These are phyloP conservation scores for Mycena albidolilacea DNA, from an alignment of 768 basidiomycete species.

Conservation along the genomic window DNA sequence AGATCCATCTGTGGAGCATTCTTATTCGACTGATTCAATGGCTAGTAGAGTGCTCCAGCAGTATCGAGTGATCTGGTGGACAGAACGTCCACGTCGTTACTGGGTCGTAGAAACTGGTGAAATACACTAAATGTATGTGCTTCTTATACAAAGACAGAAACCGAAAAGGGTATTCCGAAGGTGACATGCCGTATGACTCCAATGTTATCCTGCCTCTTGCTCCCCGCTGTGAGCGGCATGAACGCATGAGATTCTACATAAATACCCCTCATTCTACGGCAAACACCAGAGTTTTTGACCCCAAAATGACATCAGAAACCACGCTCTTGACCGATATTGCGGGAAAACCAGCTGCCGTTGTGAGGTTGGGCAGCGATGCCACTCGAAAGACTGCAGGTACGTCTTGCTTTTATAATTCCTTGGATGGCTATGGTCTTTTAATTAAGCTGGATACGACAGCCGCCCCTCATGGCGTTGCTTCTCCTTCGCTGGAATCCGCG, in stretches of 20 bases:
- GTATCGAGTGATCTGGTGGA: background rate
- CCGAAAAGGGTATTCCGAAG: background rate
- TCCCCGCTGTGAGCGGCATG: slow-evolving; percentile 1
- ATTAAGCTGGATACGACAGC: background rate
- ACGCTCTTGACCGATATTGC: background rate
- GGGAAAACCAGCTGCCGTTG: slow-evolving; percentile 5
- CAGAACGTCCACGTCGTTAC: background rate
- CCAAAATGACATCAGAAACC: slow-evolving; percentile 3
- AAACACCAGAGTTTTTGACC: background rate
- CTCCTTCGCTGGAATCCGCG: slow-evolving; percentile 1
- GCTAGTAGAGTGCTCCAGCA: background rate
- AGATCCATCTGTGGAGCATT: slow-evolving; percentile 1
- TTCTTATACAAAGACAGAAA: background rate
- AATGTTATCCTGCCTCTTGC: background rate
- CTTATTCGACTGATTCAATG: background rate
- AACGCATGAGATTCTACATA: slow-evolving; percentile 1
- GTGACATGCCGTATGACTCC: background rate
- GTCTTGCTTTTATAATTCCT: background rate
- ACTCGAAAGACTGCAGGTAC: background rate
- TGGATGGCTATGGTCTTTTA: background rate
- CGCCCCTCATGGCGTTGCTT: slow-evolving; percentile 4
- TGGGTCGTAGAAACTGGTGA: slow-evolving; percentile 3
- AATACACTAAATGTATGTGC: slow-evolving; percentile 2
- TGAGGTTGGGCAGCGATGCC: background rate
- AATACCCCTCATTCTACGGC: background rate